Evolutionary conservation across 129 eudicot genomes (phyloP).

Genomic region (Helichrysum umbraculigerum): DNA sequence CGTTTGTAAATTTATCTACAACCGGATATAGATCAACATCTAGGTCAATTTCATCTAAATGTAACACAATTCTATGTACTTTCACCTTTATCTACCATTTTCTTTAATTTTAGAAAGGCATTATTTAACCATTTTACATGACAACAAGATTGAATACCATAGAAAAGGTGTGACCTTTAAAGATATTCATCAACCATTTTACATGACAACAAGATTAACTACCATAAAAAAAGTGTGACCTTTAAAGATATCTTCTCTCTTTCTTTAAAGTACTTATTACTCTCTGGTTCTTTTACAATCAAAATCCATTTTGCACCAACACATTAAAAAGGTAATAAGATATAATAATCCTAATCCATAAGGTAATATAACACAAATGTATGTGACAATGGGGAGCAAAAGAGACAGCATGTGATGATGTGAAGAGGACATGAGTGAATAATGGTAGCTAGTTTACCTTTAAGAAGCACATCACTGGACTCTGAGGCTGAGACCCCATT

Average conservation of each 20-base stretch:
- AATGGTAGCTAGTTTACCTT: conserved; percentile 50
- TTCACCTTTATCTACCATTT: too few species aligned
- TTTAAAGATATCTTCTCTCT: too few species aligned
- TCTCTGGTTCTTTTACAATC: too few species aligned
- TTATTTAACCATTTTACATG: not conserved
- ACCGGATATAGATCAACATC: not conserved
- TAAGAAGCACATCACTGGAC: conserved; percentile 44
- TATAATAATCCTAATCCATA: not conserved
- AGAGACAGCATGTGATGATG: conserved; percentile 8
- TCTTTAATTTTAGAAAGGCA: not conserved
- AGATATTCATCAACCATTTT: too few species aligned
- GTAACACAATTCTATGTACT: not conserved
- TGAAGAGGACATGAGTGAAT: conserved; percentile 9
- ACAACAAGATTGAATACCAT: not conserved
- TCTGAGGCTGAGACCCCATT: conserved; percentile 36
- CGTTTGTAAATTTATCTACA: conserved; percentile 78
- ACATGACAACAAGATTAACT: not conserved
- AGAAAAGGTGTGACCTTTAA: too few species aligned
- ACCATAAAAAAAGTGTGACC: not conserved
- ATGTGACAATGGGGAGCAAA: conserved; percentile 11
- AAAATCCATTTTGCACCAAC: not conserved
- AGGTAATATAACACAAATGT: not conserved
- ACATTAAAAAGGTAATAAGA: not conserved
- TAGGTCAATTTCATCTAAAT: not conserved
- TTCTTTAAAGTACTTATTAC: too few species aligned